phyloP scores from a whole-genome alignment of 441 rosid genomes.

The Mallotus repandus region DNA sequence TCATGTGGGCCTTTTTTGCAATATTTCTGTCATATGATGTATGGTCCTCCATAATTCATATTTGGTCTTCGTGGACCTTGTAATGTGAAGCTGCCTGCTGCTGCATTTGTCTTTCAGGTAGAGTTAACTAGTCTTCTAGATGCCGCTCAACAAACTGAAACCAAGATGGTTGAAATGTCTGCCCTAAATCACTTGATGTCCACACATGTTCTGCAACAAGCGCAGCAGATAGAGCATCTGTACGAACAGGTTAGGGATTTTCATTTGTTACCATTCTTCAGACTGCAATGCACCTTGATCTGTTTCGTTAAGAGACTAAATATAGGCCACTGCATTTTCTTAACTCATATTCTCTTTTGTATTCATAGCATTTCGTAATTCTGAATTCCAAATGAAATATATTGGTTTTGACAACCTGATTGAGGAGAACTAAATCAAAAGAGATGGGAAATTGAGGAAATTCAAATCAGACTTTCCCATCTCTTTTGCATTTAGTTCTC shows the following conservation, averaged over 20 bases:
- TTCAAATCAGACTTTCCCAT: too few relatives aligned
- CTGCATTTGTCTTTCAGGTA: constrained; percentile 47
- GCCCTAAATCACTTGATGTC: constrained; percentile 94
- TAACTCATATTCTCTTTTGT: too few relatives aligned
- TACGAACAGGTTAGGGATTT: constrained; percentile 72
- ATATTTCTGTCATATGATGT: not conserved
- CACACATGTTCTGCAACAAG: constrained; percentile 91
- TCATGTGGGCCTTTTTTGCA: not conserved
- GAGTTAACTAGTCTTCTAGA: constrained; percentile 85
- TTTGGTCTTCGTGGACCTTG: constrained; percentile 12
- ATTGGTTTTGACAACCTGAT: too few relatives aligned
- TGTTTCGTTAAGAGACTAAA: not conserved
- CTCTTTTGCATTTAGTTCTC: too few relatives aligned
- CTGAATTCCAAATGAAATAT: too few relatives aligned
- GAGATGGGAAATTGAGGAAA: too few relatives aligned
- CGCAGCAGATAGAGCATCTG: constrained; percentile 78
- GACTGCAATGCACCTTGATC: not conserved
- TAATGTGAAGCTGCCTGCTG: constrained; percentile 17
- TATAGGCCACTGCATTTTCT: too few relatives aligned
- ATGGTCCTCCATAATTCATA: not conserved
- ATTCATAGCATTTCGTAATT: too few relatives aligned
- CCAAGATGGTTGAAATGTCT: constrained; percentile 98
- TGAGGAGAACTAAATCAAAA: too few relatives aligned
- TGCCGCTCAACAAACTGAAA: constrained; percentile 81
- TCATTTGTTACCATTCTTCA: not conserved